Base-by-base conservation (phyloP, 1,139 yeast species). In the Kodamaea alishanica region DNA sequence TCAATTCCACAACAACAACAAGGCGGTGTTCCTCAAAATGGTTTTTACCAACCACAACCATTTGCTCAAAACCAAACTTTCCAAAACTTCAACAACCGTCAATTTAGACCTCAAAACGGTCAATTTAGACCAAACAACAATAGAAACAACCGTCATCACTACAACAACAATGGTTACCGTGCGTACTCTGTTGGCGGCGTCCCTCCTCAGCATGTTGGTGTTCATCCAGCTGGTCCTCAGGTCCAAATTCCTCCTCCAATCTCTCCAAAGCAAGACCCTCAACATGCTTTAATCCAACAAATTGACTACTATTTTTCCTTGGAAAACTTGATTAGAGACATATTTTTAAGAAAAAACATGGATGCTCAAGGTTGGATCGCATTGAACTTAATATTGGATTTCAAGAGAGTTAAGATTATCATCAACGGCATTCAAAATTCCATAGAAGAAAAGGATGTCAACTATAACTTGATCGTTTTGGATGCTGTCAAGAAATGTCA, bases 251-350 rank as follows among this genome's bases (percentile, higher is more conserved):
- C 76, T 22, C 76, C 76, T 26, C 76, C 76, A 42, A 69, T 70
- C 46, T 67, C 74, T 32, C 75, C 75, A 29, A 65, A 70, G 52
- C 75, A 70, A 52, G 70, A 70, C 46, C 77, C 76, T 28, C 62
- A 60, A 45, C 62, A 64, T 49, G 76, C 76, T 33, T 70, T 67
- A 57, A 72, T 72, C 24, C 77, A 75, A 51, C 97, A 89, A 70
- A 69, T 89, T 43, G 92, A 87, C 58, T 92, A 90, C 68, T 92
- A 92, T 63, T 84, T 92, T 63, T 83, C 94, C 24, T 74, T 83
- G 40, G 96, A 89, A 54, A 92, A 92, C 64, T 73, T 92, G 61
- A 73, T 86, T 52, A 84, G 86, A 64, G 96, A 88, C 61, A 67
- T 84, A 43, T 87, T 65, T 58, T 70, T 88, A 58, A 78, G 96